phyloP scores from a whole-genome alignment of 2,329 filamentous ascomycete species.

The Paraconiothyrium brasiliense region DNA sequence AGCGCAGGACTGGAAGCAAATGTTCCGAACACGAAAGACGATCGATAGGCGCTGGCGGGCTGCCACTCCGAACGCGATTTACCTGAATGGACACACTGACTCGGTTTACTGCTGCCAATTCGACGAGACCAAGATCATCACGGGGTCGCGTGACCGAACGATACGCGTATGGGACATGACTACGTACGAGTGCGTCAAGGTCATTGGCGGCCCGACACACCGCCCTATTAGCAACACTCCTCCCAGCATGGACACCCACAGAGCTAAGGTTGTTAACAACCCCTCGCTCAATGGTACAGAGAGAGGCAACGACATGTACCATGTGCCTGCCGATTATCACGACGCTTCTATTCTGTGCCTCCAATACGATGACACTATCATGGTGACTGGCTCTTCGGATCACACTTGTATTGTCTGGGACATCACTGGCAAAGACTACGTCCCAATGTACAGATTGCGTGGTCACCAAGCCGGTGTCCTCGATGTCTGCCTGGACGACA shows the following conservation, averaged over 20 bases:
- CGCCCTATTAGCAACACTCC: conserved; percentile 62
- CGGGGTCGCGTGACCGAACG: conserved; percentile 92
- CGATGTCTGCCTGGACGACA: conserved; percentile 90
- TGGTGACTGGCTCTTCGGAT: conserved; percentile 95
- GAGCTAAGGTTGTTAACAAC: conserved; percentile 55
- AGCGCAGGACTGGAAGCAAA: conserved; percentile 81
- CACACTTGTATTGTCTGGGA: conserved; percentile 91
- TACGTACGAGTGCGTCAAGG: conserved; percentile 82
- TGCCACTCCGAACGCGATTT: conserved; percentile 81
- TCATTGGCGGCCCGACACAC: conserved; percentile 80
- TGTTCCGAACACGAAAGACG: conserved; percentile 79
- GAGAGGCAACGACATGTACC: conserved; percentile 58
- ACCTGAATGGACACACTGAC: conserved; percentile 91
- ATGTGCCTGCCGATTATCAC: conserved; percentile 70
- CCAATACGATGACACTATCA: conserved; percentile 90
- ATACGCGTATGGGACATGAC: conserved; percentile 97
- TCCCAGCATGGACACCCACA: conserved; percentile 52
- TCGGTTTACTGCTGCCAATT: conserved; percentile 99
- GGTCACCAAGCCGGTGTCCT: conserved; percentile 89
- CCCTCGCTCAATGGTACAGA: conserved; percentile 58
- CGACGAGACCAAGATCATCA: conserved; percentile 96
- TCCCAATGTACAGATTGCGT: conserved; percentile 77
- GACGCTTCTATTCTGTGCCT: conserved; percentile 93
- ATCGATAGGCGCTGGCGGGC: conserved; percentile 83
- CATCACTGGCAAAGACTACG: conserved; percentile 72